phyloP scores from a whole-genome alignment of 2,329 filamentous ascomycete genomes.

The Nothopassalora personata region DNA sequence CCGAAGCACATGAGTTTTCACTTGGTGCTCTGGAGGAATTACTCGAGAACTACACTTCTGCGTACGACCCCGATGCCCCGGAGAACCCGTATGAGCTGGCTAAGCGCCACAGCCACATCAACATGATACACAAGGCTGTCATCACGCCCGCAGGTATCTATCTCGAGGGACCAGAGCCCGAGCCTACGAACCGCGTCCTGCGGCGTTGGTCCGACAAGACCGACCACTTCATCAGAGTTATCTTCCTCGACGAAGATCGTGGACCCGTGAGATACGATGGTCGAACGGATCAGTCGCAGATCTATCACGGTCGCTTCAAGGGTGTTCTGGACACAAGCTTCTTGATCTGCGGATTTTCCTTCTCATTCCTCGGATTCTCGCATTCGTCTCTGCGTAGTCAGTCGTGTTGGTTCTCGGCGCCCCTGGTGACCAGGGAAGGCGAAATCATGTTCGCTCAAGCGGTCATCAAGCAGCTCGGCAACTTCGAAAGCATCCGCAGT shows the following conservation, averaged over 20 bases:
- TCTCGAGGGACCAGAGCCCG: slow-evolving; percentile 48
- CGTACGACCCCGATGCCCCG: slow-evolving; percentile 25
- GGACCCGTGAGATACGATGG: slow-evolving; percentile 56
- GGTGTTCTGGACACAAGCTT: slow-evolving; percentile 55
- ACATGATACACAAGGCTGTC: slow-evolving; percentile 32
- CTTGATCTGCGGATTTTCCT: slow-evolving; percentile 57
- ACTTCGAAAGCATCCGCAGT: slow-evolving; percentile 48
- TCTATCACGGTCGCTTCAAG: slow-evolving; percentile 58
- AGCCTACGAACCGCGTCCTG: slow-evolving; percentile 65
- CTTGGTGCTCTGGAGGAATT: slow-evolving; percentile 38
- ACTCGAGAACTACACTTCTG: slow-evolving; percentile 40
- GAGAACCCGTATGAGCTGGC: slow-evolving; percentile 31
- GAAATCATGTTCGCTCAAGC: slow-evolving; percentile 32
- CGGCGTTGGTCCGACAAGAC: slow-evolving; percentile 57
- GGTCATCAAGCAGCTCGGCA: slow-evolving; percentile 44
- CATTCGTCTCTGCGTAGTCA: slow-evolving; percentile 71
- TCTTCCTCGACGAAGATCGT: slow-evolving; percentile 70
- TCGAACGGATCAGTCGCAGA: slow-evolving; percentile 42
- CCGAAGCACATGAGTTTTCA: slow-evolving; percentile 41
- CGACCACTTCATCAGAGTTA: slow-evolving; percentile 63
- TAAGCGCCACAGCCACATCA: slow-evolving; percentile 31
- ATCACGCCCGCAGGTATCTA: slow-evolving; percentile 39
- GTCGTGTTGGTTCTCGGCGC: slow-evolving; percentile 61
- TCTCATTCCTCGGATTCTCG: slow-evolving; percentile 69
- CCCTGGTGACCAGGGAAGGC: slow-evolving; percentile 36